phyloP scores from a whole-genome alignment of 2,329 filamentous ascomycete genomes.

The Didymellaceae sp. region DNA sequence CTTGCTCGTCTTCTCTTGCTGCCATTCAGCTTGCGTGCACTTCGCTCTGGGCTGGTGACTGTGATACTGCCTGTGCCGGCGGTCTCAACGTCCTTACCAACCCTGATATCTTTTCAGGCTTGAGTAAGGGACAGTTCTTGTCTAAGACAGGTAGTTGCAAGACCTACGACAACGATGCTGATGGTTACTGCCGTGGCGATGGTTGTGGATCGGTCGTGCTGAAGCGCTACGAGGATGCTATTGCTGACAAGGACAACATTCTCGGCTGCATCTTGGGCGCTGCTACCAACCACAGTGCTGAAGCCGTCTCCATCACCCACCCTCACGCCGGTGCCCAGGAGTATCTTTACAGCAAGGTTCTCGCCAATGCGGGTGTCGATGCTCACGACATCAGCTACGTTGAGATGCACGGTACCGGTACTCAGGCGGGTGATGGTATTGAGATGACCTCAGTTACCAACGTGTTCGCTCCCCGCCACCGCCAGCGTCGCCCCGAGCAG shows the following conservation, averaged over 20 bases:
- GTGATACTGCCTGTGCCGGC: slow-evolving; percentile 80
- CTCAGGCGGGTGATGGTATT: slow-evolving; percentile 80
- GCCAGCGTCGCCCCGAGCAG: slow-evolving; percentile 57
- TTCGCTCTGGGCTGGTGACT: slow-evolving; percentile 76
- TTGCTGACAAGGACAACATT: slow-evolving; percentile 73
- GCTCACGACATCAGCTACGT: slow-evolving; percentile 81
- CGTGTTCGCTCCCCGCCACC: slow-evolving; percentile 63
- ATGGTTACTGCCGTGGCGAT: slow-evolving; percentile 84
- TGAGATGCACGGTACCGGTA: slow-evolving; percentile 90
- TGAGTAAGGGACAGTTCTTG: slow-evolving; percentile 79
- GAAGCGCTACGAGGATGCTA: slow-evolving; percentile 80
- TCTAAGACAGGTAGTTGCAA: slow-evolving; percentile 79
- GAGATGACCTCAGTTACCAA: slow-evolving; percentile 81
- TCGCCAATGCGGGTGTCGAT: slow-evolving; percentile 76
- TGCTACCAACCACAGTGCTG: slow-evolving; percentile 81
- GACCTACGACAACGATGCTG: slow-evolving; percentile 79
- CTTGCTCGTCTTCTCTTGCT: slow-evolving; percentile 76
- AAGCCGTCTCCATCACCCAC: slow-evolving; percentile 82
- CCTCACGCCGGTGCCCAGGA: slow-evolving; percentile 81
- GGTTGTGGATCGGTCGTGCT: slow-evolving; percentile 76
- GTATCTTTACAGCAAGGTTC: slow-evolving; percentile 70
- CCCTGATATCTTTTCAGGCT: slow-evolving; percentile 77
- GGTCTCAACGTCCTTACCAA: slow-evolving; percentile 81
- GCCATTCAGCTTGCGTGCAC: slow-evolving; percentile 76
- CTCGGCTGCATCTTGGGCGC: slow-evolving; percentile 78